Percentiles rank a stretch among this genome's conserved stretches.
These are phyloP conservation scores for Eucommia ulmoides DNA, from an alignment of 257 asterid genomes.

Conservation along the genomic window DNA sequence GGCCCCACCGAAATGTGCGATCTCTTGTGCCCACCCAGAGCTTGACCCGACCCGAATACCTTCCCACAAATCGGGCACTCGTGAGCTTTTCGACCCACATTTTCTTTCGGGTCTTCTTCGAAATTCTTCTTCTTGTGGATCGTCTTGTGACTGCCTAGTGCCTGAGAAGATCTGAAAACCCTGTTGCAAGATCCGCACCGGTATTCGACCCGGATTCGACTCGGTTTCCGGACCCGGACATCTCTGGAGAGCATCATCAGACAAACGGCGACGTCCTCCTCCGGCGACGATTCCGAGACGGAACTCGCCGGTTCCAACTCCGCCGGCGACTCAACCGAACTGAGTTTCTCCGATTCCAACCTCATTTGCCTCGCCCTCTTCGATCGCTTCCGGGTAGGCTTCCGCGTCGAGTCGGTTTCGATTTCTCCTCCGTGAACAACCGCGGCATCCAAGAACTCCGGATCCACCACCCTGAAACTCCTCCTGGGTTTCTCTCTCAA, in stretches of 20 bases:
- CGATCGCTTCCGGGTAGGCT: conserved; percentile 18
- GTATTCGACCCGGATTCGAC: conserved; percentile 6
- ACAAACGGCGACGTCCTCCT: conserved; percentile 49
- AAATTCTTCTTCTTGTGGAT: conserved; percentile 15
- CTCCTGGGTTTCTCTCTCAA: conserved; percentile 23
- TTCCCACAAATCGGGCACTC: conserved; percentile 45
- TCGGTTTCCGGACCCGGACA: conserved; percentile 18
- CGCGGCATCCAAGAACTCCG: conserved; percentile 21
- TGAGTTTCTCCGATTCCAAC: conserved; percentile 3
- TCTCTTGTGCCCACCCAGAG: conserved; percentile 63
- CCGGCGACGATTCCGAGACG: conserved; percentile 22
- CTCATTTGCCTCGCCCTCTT: conserved; percentile 17
- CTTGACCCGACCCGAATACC: conserved; percentile 45
- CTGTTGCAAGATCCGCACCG: conserved; percentile 25
- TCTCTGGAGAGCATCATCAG: conserved; percentile 58
- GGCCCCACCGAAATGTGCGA: conserved; percentile 24
- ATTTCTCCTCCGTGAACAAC: conserved; percentile 24
- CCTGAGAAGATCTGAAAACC: conserved; percentile 33
- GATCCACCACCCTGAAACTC: conserved; percentile 26
- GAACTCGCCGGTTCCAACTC: conserved; percentile 22
- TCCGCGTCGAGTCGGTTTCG: conserved; percentile 27
- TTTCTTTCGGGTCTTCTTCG: background rate
- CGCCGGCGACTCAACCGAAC: conserved; percentile 10
- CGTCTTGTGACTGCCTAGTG: conserved; percentile 33
- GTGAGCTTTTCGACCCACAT: conserved; percentile 16